A percentile compares a stretch with the other conserved stretches of the same genome.
Conservation (phyloP, 2,329 filamentous ascomycete genomes). For the Aureobasidium sp. region DNA sequence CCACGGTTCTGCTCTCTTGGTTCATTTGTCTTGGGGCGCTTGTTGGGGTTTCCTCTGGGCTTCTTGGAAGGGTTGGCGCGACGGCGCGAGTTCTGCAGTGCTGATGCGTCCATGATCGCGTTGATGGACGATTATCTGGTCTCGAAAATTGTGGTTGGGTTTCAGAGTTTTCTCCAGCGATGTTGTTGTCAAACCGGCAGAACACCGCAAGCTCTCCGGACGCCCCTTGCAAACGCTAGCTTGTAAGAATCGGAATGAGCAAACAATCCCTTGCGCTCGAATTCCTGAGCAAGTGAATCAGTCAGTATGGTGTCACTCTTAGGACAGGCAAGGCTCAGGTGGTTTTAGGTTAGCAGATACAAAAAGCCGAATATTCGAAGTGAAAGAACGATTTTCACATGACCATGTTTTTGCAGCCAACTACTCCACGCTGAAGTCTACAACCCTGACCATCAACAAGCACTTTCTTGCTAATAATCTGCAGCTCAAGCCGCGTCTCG, state of each 20-base stretch:
- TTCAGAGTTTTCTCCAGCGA: neutral
- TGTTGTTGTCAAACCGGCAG: conserved; percentile 6
- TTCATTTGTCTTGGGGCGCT: conserved; percentile 6
- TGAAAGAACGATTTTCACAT: no score
- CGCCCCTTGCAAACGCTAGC: conserved; percentile 3
- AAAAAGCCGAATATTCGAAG: no score
- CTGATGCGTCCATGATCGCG: conserved; percentile 6
- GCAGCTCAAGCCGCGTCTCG: no score
- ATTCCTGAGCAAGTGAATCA: neutral
- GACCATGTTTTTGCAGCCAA: no score
- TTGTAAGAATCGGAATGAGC: neutral
- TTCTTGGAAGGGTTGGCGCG: conserved; percentile 11
- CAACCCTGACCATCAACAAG: no score
- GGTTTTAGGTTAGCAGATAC: neutral
- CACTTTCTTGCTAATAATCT: no score
- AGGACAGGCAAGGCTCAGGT: neutral
- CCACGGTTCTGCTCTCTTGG: neutral
- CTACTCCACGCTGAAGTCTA: no score
- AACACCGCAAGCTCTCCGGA: conserved; percentile 6
- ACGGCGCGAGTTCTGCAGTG: conserved; percentile 10
- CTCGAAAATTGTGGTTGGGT: neutral
- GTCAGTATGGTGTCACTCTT: neutral
- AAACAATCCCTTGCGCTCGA: neutral
- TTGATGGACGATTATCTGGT: neutral
- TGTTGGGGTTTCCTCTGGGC: conserved; percentile 5